These are phyloP conservation scores for Skeletonema costatum DNA, from an alignment of 108 stramenopile genomes.

Conservation along the genomic window DNA sequence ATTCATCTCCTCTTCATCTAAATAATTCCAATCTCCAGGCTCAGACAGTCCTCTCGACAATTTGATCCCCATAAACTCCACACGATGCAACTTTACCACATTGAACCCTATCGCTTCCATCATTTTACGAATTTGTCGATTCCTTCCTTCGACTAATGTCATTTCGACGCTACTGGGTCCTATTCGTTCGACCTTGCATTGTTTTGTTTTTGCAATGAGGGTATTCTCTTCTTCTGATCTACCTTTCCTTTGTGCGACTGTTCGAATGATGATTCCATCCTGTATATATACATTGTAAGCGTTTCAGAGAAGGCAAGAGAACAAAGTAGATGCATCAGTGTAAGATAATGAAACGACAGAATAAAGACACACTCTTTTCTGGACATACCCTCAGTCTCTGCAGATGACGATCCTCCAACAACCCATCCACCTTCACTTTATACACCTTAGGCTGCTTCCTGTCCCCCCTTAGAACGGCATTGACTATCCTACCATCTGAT, in stretches of 20 bases:
- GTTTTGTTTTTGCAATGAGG: conserved; percentile 64
- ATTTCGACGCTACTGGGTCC: conserved; percentile 44
- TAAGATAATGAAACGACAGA: not conserved
- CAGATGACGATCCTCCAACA: conserved; percentile 42
- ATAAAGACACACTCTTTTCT: no score
- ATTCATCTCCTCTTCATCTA: conserved; percentile 55
- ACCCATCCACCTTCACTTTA: conserved; percentile 56
- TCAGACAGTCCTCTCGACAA: conserved; percentile 26
- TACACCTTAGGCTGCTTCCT: conserved; percentile 68
- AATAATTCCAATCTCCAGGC: conserved; percentile 68
- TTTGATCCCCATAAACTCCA: conserved; percentile 57
- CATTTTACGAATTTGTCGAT: conserved; percentile 90
- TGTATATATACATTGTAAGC: not conserved
- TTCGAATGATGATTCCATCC: conserved; percentile 64
- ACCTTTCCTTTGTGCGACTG: conserved; percentile 62
- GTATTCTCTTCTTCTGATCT: conserved; percentile 38
- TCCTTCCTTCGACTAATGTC: conserved; percentile 77
- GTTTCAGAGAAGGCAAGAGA: not conserved
- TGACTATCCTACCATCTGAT: conserved; percentile 80
- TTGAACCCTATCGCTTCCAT: conserved; percentile 62
- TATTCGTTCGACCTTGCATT: conserved; percentile 44
- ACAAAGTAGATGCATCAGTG: no score
- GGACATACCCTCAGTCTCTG: conserved; percentile 40
- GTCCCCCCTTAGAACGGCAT: conserved; percentile 58
- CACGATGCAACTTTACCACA: conserved; percentile 65